A percentile compares a stretch with the other conserved stretches of the same genome.
These are phyloP conservation scores for Triticum timopheevii DNA, from an alignment of 176 grass and related monocot species.

Conservation along the genomic window DNA sequence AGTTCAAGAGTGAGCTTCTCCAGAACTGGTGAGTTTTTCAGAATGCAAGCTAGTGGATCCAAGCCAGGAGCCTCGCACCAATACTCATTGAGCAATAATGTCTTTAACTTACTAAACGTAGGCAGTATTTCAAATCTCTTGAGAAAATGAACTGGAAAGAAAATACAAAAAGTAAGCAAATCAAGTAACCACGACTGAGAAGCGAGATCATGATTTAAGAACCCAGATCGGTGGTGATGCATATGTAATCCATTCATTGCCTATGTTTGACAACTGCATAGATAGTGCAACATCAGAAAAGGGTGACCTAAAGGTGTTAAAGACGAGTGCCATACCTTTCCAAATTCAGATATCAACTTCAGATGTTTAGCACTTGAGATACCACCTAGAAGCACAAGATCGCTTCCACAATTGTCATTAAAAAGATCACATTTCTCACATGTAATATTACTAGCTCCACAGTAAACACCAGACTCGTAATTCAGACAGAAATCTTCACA, in stretches of 20 bases:
- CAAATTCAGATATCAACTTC: not conserved
- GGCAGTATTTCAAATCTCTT: not conserved
- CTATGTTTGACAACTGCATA: not conserved
- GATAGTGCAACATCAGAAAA: not conserved
- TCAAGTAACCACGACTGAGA: not conserved
- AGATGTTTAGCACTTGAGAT: conserved; percentile 9
- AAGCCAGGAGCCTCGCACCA: not conserved
- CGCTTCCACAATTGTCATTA: not conserved
- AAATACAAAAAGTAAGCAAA: not conserved
- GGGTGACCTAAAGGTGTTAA: not conserved
- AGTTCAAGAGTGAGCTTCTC: not conserved
- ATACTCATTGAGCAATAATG: not conserved
- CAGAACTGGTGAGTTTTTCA: not conserved
- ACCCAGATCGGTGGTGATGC: not conserved
- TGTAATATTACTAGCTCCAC: not conserved
- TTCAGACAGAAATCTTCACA: not conserved
- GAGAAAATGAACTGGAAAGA: not conserved
- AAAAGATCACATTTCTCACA: not conserved
- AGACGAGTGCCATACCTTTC: not conserved
- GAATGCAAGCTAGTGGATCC: not conserved
- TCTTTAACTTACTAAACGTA: not conserved
- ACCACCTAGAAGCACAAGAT: not conserved
- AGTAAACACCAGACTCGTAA: not conserved
- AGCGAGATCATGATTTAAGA: not conserved
- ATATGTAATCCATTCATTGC: not conserved